These are phyloP conservation scores for Exophiala spinifera DNA, from an alignment of 2,329 filamentous ascomycete species.

Conservation along the genomic window DNA sequence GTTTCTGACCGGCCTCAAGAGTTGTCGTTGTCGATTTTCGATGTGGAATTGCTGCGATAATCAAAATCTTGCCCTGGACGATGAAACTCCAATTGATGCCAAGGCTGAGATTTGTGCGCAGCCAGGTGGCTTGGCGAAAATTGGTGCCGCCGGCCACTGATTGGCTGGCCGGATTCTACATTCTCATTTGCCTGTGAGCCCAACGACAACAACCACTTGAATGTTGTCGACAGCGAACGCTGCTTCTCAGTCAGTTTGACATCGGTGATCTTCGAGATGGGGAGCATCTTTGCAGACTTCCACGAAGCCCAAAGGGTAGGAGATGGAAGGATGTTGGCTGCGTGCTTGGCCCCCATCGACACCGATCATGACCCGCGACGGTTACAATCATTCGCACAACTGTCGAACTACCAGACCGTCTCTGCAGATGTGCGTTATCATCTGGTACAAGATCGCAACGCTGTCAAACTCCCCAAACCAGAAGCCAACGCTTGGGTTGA, in stretches of 20 bases:
- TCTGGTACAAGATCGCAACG: constrained; percentile 62
- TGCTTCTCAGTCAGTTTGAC: not conserved
- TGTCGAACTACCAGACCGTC: constrained; percentile 64
- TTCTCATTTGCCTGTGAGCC: not conserved
- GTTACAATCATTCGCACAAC: constrained; percentile 67
- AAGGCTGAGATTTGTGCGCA: constrained; percentile 8
- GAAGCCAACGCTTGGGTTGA: constrained; percentile 83
- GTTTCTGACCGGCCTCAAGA: constrained; percentile 28
- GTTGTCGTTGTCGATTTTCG: constrained; percentile 42
- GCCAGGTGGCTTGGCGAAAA: not conserved
- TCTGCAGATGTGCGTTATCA: constrained; percentile 67
- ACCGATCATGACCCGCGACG: constrained; percentile 61
- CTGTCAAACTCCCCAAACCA: constrained; percentile 56
- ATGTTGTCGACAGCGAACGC: too few species aligned
- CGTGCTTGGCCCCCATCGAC: constrained; percentile 69
- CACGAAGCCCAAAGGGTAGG: constrained; percentile 61
- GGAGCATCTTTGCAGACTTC: constrained; percentile 71
- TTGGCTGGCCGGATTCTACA: constrained; percentile 11
- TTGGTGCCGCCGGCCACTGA: not conserved
- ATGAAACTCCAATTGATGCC: constrained; percentile 7
- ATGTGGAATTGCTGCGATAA: constrained; percentile 15
- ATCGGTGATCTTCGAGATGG: constrained; percentile 53
- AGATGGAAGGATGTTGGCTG: constrained; percentile 71
- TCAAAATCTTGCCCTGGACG: too few species aligned
- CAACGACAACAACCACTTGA: too few species aligned